Evolutionary conservation across 2,329 filamentous ascomycete species (phyloP), one percentile per base, ranked within the genome.

Genomic region (Ceratocystis huliohia): DNA sequence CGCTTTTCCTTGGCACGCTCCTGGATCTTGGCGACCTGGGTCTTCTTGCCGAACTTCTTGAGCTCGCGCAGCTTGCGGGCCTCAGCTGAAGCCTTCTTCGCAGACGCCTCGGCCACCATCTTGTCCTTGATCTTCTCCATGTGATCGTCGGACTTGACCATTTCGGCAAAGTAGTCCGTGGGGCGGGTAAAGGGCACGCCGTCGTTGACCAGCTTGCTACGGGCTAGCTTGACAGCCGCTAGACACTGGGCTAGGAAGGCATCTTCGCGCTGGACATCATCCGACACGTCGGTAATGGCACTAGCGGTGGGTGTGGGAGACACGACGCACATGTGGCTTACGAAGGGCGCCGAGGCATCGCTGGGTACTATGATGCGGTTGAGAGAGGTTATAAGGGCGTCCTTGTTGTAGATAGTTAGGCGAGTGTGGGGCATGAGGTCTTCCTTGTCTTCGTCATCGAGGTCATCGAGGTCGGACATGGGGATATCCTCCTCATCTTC

Each of bases 31-130:
- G 92, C 92, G 68, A 96, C 85, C 80, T 99, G 94, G 65, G 97
- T 94, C 76, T 96, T 90, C 80, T 99, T 99, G 75, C 94, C 94
- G 75, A 97, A 99, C 79, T 97, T 99, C 86, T 96, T 97, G 73
- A 97, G 81, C 75, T 99, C 94, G 70, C 94, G 83, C 79, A 93
- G 87, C 78, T 91, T 91, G 74, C 91, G 85, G 5, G 94, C 94
- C 76, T 99, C 94, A 28, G 89, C 86, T 33, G 91, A 84, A 0
- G 94, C 93, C 80, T 96, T 96, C 82, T 96, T 96, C 69, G 85
- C 82, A 10, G 93, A 89, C 0, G 93, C 94, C 73, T 95, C 91
- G 73, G 97, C 92, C 69, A 96, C 83, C 72, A 97, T 80, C 82
- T 95, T 96, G 73, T 87, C 85, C 81, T 95, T 95, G 75, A 99